A percentile compares a stretch with the other conserved stretches of the same genome.
Evolutionary conservation across 805 yeast species (phyloP).

Genomic region (Saturnispora ahearnii): DNA sequence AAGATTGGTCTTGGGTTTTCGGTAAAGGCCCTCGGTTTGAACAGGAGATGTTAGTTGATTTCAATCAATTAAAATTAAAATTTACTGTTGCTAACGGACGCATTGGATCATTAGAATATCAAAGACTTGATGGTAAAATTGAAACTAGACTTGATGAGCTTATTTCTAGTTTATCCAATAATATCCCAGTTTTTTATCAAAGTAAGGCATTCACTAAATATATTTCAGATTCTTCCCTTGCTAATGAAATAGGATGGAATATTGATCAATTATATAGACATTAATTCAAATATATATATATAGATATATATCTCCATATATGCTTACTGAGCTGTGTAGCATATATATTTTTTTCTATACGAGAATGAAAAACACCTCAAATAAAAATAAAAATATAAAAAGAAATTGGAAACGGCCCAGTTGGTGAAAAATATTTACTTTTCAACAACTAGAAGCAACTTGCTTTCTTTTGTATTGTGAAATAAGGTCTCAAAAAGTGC

Average conservation of each 20-base stretch:
- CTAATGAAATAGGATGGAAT: conserved; percentile 20
- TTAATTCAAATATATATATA: conserved; percentile 5
- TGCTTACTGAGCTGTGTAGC: neutral
- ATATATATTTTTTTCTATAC: no score
- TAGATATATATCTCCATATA: neutral
- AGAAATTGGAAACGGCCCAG: no score
- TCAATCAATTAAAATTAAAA: conserved; percentile 23
- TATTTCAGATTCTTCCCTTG: conserved; percentile 12
- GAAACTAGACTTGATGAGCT: conserved; percentile 15
- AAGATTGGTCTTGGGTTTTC: conserved; percentile 65
- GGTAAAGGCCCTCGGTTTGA: conserved; percentile 71
- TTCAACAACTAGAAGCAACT: no score
- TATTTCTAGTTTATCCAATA: conserved; percentile 6
- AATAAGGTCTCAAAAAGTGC: neutral
- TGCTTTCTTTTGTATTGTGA: neutral
- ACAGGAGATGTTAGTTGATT: conserved; percentile 40
- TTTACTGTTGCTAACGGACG: conserved; percentile 46
- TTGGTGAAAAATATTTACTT: neutral
- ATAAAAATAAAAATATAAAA: no score
- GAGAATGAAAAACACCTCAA: no score
- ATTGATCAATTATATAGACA: conserved; percentile 21
- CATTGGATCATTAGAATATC: conserved; percentile 11
- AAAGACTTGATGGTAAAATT: conserved; percentile 1
- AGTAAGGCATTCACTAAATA: conserved; percentile 13
- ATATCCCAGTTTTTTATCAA: conserved; percentile 14